Base-by-base conservation (phyloP, 1,139 yeast genomes). In the Candida smagusa region DNA sequence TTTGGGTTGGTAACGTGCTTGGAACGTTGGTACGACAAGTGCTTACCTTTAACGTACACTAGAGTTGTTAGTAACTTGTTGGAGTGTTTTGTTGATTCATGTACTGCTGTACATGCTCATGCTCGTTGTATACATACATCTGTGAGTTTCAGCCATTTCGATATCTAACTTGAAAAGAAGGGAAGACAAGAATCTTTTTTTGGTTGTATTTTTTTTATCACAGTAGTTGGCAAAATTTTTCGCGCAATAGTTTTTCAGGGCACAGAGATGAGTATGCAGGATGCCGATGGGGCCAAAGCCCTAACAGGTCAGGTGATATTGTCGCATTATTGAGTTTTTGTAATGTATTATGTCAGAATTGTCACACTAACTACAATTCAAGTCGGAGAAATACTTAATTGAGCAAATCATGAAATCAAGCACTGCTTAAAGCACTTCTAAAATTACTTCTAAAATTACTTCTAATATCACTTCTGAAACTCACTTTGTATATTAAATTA, bases 21-120 rank as follows among this genome's bases (percentile, higher is more conserved):
- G 64, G 97, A 89, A 81, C 98, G 94, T 82, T 92, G 97, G 95
- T 90, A 92, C 65, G 97, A 90, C 72, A 92, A 74, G 86, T 92
- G 97, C 84, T 90, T 92, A 78, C 97, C 98, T 84, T 90, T 92
- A 78, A 92, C 97, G 96, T 92, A 92, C 80, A 92, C 96, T 87
- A 72, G 44, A 54, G 9, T 47, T 43, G 79, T 74, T 74, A 72
- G 80, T 74, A 72, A 44, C 31, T 11, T 23, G 22, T 28, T 33
- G 24, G 22, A 9, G 9, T 9, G 8, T 11, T 31, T 24, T 9
- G 27, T 24, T 24, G 27, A 3, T 9, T 6, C 12, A 9, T 11
- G 12, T 9, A 9, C n/a, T 24, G 27, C 12, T 24, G 27, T 9
- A 24, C 27, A 11, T 11, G 27, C 27, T 24, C 6, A 9, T 9